Conservation (phyloP, 1,139 yeast species). For the Ogataea hybrid region DNA sequence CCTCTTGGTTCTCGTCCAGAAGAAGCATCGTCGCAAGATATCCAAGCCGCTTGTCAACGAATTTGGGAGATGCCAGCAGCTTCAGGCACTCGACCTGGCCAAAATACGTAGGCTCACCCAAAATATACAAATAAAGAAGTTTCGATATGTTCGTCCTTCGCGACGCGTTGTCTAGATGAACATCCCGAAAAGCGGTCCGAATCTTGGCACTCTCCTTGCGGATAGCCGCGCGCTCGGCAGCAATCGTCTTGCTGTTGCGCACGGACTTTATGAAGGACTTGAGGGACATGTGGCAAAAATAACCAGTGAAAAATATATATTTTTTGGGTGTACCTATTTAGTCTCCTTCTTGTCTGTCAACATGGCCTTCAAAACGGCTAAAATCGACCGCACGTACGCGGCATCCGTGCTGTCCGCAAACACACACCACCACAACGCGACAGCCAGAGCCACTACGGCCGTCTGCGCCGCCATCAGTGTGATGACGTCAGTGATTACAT, state of each 20-base stretch:
- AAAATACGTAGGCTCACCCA: conserved; percentile 97
- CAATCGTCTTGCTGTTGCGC: conserved; percentile 88
- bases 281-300: conserved; percentile 42
- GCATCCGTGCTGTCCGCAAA: conserved; percentile 6
- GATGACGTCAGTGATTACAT: conserved; percentile 4
- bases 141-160: conserved; percentile 87
- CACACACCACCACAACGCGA: conserved; percentile 5
- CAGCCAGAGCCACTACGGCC: not conserved
- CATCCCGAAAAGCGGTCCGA: conserved; percentile 88
- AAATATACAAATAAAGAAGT: conserved; percentile 79
- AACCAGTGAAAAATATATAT: conserved; percentile 5
- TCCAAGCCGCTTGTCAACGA: conserved; percentile 88
- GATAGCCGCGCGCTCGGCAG: conserved; percentile 92
- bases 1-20: conserved; percentile 94
- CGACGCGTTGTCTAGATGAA: conserved; percentile 67
- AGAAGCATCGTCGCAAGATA: conserved; percentile 90
- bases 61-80: conserved; percentile 80
- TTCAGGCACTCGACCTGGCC: conserved; percentile 98
- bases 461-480: not conserved
- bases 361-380: conserved; percentile 15
- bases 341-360: conserved; percentile 7
- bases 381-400: conserved; percentile 14
- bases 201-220: conserved; percentile 94
- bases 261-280: conserved; percentile 89
- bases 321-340: conserved; percentile 1